A percentile compares a stretch with the other conserved stretches of the same genome.
These are phyloP conservation scores for Populus hybrid DNA, from an alignment of 441 rosid species.

Conservation along the genomic window DNA sequence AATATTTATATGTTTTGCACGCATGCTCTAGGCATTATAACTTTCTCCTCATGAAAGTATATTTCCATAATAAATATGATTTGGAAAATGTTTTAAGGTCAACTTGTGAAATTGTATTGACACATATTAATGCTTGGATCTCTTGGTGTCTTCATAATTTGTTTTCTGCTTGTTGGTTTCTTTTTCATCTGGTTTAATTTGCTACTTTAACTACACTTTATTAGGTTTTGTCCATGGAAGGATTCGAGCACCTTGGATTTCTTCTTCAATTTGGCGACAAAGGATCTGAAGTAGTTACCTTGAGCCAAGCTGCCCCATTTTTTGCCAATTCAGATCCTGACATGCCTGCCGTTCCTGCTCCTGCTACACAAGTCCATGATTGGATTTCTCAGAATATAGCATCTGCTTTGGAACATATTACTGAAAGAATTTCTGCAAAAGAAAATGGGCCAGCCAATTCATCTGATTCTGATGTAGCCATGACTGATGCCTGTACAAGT, in stretches of 20 bases:
- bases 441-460: slow-evolving; percentile 75
- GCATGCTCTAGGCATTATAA: not conserved
- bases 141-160: not conserved
- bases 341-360: slow-evolving; percentile 96
- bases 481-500: slow-evolving; percentile 83
- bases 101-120: not conserved
- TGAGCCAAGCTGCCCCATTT: slow-evolving; percentile 91
- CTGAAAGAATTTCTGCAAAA: slow-evolving; percentile 83
- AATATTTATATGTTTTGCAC: not conserved
- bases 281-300: slow-evolving; percentile 68
- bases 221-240: slow-evolving; percentile 90
- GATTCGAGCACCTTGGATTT: slow-evolving; percentile 95
- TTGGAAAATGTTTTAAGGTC: not conserved
- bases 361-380: slow-evolving; percentile 82
- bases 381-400: slow-evolving; percentile 87
- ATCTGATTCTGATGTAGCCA: slow-evolving; percentile 82
- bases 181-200: slow-evolving; percentile 17
- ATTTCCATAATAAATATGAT: not conserved
- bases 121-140: not conserved
- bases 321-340: slow-evolving; percentile 98
- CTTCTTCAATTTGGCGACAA: slow-evolving; percentile 91
- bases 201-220: slow-evolving; percentile 22
- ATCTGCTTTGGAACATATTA: slow-evolving; percentile 65
- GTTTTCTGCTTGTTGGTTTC: slow-evolving; percentile 11
- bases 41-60: not conserved